Evolutionary conservation across 129 eudicot species (phyloP).

Genomic region (Escallonia herrerae): DNA sequence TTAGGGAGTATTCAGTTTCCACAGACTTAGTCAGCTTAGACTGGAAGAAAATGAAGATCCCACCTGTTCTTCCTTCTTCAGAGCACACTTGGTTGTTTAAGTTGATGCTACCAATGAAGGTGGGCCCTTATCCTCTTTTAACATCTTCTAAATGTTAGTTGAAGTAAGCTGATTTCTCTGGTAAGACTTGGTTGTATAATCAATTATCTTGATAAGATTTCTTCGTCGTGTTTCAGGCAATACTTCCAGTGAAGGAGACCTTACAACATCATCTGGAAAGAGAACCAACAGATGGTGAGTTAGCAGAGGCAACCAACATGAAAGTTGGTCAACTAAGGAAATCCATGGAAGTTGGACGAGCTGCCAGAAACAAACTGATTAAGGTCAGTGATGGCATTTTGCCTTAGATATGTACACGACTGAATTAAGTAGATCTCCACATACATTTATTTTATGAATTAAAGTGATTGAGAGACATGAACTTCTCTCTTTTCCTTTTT

Average conservation of each 20-base stretch:
- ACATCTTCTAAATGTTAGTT: too few relatives aligned
- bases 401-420: too few relatives aligned
- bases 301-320: slow-evolving; percentile 72
- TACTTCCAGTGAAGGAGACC: slow-evolving; percentile 60
- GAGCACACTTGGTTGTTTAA: slow-evolving; percentile 79
- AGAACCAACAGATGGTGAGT: slow-evolving; percentile 75
- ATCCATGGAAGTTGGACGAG: slow-evolving; percentile 63
- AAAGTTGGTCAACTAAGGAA: slow-evolving; percentile 47
- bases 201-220: neutral
- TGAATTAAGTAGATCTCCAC: too few relatives aligned
- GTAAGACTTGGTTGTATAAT: neutral
- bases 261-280: slow-evolving; percentile 53
- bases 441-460: too few relatives aligned
- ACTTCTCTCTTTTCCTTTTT: neutral
- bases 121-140: slow-evolving; percentile 9
- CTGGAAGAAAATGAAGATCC: slow-evolving; percentile 99
- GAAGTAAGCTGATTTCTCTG: neutral
- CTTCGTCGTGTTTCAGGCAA: slow-evolving; percentile 41
- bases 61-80: slow-evolving; percentile 89
- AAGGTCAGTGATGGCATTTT: slow-evolving; percentile 39
- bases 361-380: slow-evolving; percentile 87
- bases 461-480: too few relatives aligned
- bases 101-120: slow-evolving; percentile 90
- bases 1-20: slow-evolving; percentile 64
- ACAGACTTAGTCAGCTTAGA: slow-evolving; percentile 65